These are phyloP conservation scores for Lasiodiplodia gonubiensis DNA, from an alignment of 2,329 filamentous ascomycete species.

Conservation along the genomic window DNA sequence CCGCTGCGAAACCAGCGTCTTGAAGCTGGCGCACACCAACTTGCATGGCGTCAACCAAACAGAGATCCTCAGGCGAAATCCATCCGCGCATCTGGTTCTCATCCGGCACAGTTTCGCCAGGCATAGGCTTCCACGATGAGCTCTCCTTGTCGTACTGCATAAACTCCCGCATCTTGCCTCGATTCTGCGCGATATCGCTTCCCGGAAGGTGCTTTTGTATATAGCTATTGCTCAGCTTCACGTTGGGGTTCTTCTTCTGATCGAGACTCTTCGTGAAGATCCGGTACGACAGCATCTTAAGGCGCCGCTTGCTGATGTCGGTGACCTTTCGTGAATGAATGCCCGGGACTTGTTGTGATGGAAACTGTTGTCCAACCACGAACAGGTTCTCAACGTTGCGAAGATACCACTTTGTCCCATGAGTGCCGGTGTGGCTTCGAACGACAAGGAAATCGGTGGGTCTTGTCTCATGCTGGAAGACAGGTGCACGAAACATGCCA, in stretches of 20 bases:
- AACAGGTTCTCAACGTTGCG: constrained; percentile 90
- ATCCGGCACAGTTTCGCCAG: constrained; percentile 77
- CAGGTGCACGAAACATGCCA: constrained; percentile 90
- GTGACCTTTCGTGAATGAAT: constrained; percentile 95
- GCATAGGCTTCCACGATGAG: constrained; percentile 78
- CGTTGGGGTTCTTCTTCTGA: constrained; percentile 66
- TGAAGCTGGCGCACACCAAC: constrained; percentile 88
- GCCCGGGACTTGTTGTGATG: constrained; percentile 88
- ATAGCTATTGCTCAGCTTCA: constrained; percentile 73
- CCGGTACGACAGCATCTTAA: constrained; percentile 94
- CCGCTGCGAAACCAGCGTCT: constrained; percentile 83
- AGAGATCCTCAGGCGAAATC: constrained; percentile 96
- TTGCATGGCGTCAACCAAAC: constrained; percentile 94
- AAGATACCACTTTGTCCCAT: constrained; percentile 81
- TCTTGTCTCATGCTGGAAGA: constrained; percentile 84
- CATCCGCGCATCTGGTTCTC: constrained; percentile 80
- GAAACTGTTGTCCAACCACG: constrained; percentile 91
- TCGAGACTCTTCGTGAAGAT: constrained; percentile 79
- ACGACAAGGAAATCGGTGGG: constrained; percentile 85
- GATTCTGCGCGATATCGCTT: constrained; percentile 91
- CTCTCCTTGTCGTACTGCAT: constrained; percentile 86
- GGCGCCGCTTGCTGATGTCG: constrained; percentile 92
- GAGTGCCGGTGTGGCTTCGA: constrained; percentile 76
- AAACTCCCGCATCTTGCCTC: constrained; percentile 97
- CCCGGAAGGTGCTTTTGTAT: constrained; percentile 79